These are phyloP conservation scores for Isatis lusitanica DNA, from an alignment of 441 rosid species.

Conservation along the genomic window DNA sequence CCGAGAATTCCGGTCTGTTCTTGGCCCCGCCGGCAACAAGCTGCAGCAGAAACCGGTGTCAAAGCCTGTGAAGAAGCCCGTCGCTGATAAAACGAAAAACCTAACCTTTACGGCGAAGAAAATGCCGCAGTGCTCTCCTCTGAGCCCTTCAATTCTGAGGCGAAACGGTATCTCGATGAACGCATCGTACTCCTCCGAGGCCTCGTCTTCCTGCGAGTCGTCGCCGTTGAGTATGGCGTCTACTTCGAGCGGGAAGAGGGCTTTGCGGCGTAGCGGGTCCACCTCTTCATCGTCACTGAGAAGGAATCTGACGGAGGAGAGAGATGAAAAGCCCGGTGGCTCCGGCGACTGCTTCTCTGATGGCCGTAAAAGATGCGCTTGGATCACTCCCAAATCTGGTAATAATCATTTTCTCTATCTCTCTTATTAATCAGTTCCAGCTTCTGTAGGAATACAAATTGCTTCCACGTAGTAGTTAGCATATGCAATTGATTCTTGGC, in stretches of 20 bases:
- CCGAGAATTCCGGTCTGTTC: slow-evolving; percentile 50
- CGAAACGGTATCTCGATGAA: slow-evolving; percentile 43
- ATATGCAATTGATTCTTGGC: background rate
- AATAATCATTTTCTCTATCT: slow-evolving; percentile 1
- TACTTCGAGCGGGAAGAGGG: slow-evolving; percentile 46
- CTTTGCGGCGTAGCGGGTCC: slow-evolving; percentile 31
- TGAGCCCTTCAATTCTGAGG: slow-evolving; percentile 43
- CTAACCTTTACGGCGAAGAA: slow-evolving; percentile 23
- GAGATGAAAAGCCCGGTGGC: slow-evolving; percentile 31
- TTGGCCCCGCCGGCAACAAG: slow-evolving; percentile 53
- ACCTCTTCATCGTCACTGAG: slow-evolving; percentile 29
- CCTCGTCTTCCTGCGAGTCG: slow-evolving; percentile 55
- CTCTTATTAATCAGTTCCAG: background rate
- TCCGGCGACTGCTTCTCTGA: slow-evolving; percentile 43
- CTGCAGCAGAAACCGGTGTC: slow-evolving; percentile 38
- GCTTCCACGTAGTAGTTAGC: background rate
- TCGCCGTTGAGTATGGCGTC: slow-evolving; percentile 42
- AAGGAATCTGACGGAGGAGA: slow-evolving; percentile 40
- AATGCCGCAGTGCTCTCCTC: slow-evolving; percentile 28
- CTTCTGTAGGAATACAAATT: background rate
- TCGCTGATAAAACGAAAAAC: slow-evolving; percentile 13
- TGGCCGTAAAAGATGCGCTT: slow-evolving; percentile 49
- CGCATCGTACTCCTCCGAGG: slow-evolving; percentile 57
- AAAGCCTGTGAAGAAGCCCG: slow-evolving; percentile 41
- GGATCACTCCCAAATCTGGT: slow-evolving; percentile 64